Evolutionary conservation across 768 basidiomycete genomes (phyloP).

Genomic region (Kwoniella heveanensis): DNA sequence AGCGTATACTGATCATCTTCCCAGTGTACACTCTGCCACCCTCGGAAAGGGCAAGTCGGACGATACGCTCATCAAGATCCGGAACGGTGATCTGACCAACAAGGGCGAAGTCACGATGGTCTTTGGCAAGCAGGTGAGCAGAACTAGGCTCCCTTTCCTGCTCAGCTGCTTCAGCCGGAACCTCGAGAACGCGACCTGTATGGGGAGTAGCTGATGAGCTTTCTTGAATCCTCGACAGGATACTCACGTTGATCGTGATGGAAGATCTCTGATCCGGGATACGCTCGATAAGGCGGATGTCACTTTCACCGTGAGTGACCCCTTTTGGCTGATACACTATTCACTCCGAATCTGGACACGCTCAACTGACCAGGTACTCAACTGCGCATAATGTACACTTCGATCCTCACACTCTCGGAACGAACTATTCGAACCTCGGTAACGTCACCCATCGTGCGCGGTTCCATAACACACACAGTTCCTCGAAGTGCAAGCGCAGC

Average conservation of each 20-base stretch:
- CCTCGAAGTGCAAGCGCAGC: slow-evolving; percentile 93
- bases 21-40: slow-evolving; percentile 72
- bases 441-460: too few relatives aligned
- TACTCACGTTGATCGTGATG: slow-evolving; percentile 86
- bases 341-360: neutral
- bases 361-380: too few relatives aligned
- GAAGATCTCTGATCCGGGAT: slow-evolving; percentile 79
- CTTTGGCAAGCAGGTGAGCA: slow-evolving; percentile 82
- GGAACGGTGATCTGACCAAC: slow-evolving; percentile 70
- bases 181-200: too few relatives aligned
- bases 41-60: slow-evolving; percentile 81
- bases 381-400: too few relatives aligned
- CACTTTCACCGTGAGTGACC: slow-evolving; percentile 65
- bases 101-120: slow-evolving; percentile 93
- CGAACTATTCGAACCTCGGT: too few relatives aligned
- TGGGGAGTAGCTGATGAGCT: neutral
- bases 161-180: too few relatives aligned
- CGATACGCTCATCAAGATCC: slow-evolving; percentile 73
- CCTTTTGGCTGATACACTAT: neutral
- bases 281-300: slow-evolving; percentile 79
- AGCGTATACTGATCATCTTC: neutral
- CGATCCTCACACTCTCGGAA: too few relatives aligned
- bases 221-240: slow-evolving; percentile 61
- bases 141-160: neutral
- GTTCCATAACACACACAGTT: slow-evolving; percentile 62